Evolutionary conservation across 306 rosid species (phyloP).

Genomic region (Ochetophila trinervis): DNA sequence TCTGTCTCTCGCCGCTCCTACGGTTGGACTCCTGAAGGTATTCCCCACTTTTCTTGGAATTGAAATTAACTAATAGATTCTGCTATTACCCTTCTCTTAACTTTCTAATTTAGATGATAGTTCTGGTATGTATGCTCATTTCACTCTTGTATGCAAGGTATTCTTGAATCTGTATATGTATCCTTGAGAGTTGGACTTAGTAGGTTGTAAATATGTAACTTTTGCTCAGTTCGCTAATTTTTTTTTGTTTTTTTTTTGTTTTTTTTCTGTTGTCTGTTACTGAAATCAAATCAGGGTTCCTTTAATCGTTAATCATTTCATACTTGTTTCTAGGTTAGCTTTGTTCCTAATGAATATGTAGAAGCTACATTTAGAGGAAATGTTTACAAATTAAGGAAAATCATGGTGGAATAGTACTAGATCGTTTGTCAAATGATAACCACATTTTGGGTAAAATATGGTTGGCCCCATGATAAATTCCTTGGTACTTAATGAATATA

Average conservation of each 20-base stretch:
- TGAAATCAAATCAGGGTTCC: not conserved
- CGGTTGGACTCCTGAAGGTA: conserved; percentile 91
- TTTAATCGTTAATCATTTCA: not conserved
- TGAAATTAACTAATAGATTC: not conserved
- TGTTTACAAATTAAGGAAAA: not conserved
- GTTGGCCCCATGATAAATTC: not conserved
- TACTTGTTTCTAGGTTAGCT: conserved; percentile 1
- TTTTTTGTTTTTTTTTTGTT: not conserved
- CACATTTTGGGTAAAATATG: not conserved
- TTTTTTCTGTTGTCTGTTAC: not conserved
- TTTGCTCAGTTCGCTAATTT: no score
- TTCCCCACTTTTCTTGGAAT: conserved; percentile 1
- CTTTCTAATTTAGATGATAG: no score
- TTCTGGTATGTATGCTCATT: no score
- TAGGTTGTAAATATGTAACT: no score
- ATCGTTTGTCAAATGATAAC: not conserved
- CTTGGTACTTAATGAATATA: not conserved
- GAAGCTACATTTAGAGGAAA: not conserved
- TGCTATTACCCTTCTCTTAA: no score
- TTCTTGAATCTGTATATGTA: no score
- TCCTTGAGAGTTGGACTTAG: no score
- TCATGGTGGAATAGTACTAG: not conserved
- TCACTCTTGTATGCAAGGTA: no score
- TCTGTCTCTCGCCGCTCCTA: conserved; percentile 64
- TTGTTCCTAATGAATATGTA: not conserved